Base-by-base conservation (phyloP, 139 green algal genomes). In the Nannochloris sp. region DNA sequence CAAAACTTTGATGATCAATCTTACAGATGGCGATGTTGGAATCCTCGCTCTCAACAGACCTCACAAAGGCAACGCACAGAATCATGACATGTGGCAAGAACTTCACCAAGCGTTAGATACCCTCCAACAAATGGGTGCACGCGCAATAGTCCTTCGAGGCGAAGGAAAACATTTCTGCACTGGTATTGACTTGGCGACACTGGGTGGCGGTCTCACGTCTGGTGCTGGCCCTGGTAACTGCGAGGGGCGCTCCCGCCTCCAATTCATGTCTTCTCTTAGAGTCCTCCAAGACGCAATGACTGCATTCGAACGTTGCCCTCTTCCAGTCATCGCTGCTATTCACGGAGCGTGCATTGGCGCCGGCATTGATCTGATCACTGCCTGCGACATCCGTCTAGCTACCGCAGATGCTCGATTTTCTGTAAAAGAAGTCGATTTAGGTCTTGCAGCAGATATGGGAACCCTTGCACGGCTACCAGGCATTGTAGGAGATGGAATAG, bases 381-480 rank as follows among this genome's bases (percentile, higher is more conserved):
- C 92, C 3, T 88, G 75, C 51, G 92, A 97, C 76, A 72, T 97
- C 14, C 73, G 92, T 2, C 67, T 89, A 24, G 87, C 37, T 14
- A 85, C 74, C 35, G 8, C 23, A 1, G 74, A 88, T 37, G 87
- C 90, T 0, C 67, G 35, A 3, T 93, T 97, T 73, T 86, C 75
- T 47, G 89, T 97, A 51, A 97, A 97, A 79, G 92, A 97, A 70
- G 85, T 96, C 9, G 92, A 97, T 59, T 44, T 96, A 35, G 91
- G 58, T 12, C n/a, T 62, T 8, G 24, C 15, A 9, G 33, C 54
- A 15, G 54, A 62, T 45, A 62, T 62, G 54, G 54, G 54, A 9
- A 44, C 54, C 23, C 15, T 62, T 9, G 6, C 6, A 46, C 10
- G 54, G 0, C 81, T 97, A 36, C 88, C 88, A 4, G 3, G 37